Evolutionary conservation across 306 rosid genomes (phyloP).

Genomic region (Heteromeles arbutifolia): DNA sequence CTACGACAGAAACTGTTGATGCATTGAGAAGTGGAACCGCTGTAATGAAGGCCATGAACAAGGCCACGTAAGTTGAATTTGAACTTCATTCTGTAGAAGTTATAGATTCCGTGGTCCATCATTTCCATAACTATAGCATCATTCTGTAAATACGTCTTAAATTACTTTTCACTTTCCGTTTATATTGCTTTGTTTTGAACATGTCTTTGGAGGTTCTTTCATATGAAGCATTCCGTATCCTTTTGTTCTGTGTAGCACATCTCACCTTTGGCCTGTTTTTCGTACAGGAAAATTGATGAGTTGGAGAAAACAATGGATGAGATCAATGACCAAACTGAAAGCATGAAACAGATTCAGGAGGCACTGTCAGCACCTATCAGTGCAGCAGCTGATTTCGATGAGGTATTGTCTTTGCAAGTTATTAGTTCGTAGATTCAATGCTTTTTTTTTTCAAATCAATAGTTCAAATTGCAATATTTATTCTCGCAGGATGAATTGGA

Average conservation of each 20-base stretch:
- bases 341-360: constrained; percentile 97
- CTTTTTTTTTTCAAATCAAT: neutral
- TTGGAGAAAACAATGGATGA: constrained; percentile 98
- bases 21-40: constrained; percentile 92
- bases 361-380: constrained; percentile 87
- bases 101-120: neutral
- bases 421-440: neutral
- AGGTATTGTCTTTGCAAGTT: constrained; percentile 23
- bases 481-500: constrained; percentile 78
- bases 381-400: constrained; percentile 89
- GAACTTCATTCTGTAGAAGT: neutral
- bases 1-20: constrained; percentile 96
- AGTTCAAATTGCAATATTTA: constrained; percentile 1
- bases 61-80: constrained; percentile 62
- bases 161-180: neutral
- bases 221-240: neutral
- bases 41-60: constrained; percentile 98
- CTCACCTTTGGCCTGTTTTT: neutral
- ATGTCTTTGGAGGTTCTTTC: neutral
- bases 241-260: neutral
- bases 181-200: neutral
- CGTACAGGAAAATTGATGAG: constrained; percentile 81
- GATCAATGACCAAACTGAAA: constrained; percentile 96
- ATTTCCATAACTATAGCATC: neutral
- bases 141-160: neutral